Conservation (phyloP, 345 rosid genomes). For the Murraya koenigii region DNA sequence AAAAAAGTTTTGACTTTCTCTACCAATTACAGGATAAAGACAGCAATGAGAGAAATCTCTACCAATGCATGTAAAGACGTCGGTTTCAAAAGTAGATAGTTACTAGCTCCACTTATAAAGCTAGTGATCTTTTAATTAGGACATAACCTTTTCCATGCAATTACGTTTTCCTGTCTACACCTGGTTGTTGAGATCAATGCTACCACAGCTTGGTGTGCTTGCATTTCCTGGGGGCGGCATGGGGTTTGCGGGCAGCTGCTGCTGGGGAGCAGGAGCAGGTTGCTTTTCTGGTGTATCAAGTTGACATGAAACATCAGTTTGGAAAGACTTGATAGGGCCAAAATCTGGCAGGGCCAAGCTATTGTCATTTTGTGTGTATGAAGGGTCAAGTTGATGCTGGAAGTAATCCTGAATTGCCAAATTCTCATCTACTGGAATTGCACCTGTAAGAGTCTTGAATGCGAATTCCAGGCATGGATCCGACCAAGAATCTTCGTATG, state of each 20-base stretch:
- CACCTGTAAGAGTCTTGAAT: constrained; percentile 45
- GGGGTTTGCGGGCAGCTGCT: constrained; percentile 7
- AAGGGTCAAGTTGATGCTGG: constrained; percentile 29
- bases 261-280: constrained; percentile 15
- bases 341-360: constrained; percentile 35
- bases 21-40: not conserved
- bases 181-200: constrained; percentile 19
- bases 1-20: not conserved
- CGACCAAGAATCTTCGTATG: constrained; percentile 38
- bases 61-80: not conserved
- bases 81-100: not conserved
- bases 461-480: constrained; percentile 46
- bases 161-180: constrained; percentile 15
- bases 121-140: constrained; percentile 3
- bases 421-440: constrained; percentile 30
- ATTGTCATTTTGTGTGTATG: constrained; percentile 21
- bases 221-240: constrained; percentile 4
- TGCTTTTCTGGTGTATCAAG: constrained; percentile 16
- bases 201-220: constrained; percentile 23
- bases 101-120: not conserved
- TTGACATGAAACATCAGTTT: constrained; percentile 25
- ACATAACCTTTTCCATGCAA: constrained; percentile 11
- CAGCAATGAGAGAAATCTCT: not conserved
- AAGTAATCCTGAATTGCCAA: constrained; percentile 37
- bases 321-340: constrained; percentile 31